Evolutionary conservation across 192 early-diverging fungal species (phyloP), one percentile per base, ranked within the genome.

Genomic region (Funneliformis geosporum): DNA sequence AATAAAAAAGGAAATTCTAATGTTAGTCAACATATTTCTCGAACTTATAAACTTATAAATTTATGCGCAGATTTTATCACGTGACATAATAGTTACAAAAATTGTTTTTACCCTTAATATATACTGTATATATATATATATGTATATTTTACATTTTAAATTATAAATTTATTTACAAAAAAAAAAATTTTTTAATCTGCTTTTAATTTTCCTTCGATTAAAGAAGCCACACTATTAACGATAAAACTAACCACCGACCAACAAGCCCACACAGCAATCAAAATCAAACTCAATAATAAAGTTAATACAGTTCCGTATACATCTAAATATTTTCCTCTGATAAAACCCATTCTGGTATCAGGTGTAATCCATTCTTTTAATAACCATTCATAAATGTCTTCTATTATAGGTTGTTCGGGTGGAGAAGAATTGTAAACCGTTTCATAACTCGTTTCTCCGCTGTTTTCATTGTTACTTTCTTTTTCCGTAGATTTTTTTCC

Each of bases 281-380:
- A 11, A 18, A 69, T 40, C 4, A 69, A 42, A 69, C 33, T 40
- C 5, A 69, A 23, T n/a, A 69, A 18, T 43, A 33, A 33, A 69
- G 16, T 14, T 23, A 69, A 40, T 69, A 69, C 33, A 40, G 42
- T 16, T 9, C 67, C 67, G 10, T 40, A 69, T 7, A 72, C 70
- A 66, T 77, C 75, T 25, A 77, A 23, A 66, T 77, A 55, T 25
- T 66, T 77, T 64, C 75, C 75, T 77, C 28, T 64, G 21, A 77
- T 66, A 25, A 28, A 77, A 39, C 75, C 75, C 75, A 77, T 77
- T 77, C 75, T 77, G 23, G 44, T 11, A 46, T 77, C 62, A 18
- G 75, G 75, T 16, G 75, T 64, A 23, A 66, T 39, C 55, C 59
- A 77, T 77, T 77, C 75, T 25, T 60, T 23, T 23, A 77, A 77